Evolutionary conservation across 2,329 filamentous ascomycete species (phyloP).

Genomic region (Nothophoma quercina): DNA sequence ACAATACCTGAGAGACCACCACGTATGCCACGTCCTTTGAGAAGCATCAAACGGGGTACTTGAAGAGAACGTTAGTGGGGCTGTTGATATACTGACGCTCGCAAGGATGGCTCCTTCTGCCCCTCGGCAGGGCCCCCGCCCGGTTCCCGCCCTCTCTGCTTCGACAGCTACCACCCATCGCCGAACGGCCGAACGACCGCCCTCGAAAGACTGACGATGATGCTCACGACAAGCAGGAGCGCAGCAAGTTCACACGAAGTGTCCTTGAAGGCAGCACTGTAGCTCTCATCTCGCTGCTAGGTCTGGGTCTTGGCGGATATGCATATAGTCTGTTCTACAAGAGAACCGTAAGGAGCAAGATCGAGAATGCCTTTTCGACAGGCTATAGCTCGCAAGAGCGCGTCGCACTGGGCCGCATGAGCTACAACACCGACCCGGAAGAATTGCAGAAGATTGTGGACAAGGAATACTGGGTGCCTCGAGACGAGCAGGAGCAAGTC

Average conservation of each 20-base stretch:
- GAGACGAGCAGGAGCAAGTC: conserved; percentile 80
- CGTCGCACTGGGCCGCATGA: conserved; percentile 40
- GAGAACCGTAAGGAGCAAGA: conserved; percentile 38
- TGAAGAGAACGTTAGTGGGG: not conserved
- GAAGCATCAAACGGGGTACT: conserved; percentile 30
- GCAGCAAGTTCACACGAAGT: conserved; percentile 41
- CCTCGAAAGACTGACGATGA: not conserved
- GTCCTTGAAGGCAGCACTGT: conserved; percentile 47
- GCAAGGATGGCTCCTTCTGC: conserved; percentile 42
- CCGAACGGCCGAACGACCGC: not conserved
- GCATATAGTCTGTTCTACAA: conserved; percentile 47
- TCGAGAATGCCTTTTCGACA: conserved; percentile 44
- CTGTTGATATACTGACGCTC: not conserved
- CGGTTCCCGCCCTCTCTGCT: conserved; percentile 22
- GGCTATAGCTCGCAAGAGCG: conserved; percentile 47
- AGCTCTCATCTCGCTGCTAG: conserved; percentile 44
- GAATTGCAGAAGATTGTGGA: conserved; percentile 43
- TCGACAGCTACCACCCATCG: conserved; percentile 14
- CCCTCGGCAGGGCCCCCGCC: conserved; percentile 30
- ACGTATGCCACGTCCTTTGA: conserved; percentile 40
- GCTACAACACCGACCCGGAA: conserved; percentile 37
- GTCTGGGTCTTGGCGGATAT: conserved; percentile 44
- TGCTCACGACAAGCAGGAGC: conserved; percentile 24
- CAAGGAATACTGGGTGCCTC: conserved; percentile 77
- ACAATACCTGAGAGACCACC: too few relatives aligned